phyloP scores from a whole-genome alignment of 2,329 filamentous ascomycete species.

The Fusarium sacchari region DNA sequence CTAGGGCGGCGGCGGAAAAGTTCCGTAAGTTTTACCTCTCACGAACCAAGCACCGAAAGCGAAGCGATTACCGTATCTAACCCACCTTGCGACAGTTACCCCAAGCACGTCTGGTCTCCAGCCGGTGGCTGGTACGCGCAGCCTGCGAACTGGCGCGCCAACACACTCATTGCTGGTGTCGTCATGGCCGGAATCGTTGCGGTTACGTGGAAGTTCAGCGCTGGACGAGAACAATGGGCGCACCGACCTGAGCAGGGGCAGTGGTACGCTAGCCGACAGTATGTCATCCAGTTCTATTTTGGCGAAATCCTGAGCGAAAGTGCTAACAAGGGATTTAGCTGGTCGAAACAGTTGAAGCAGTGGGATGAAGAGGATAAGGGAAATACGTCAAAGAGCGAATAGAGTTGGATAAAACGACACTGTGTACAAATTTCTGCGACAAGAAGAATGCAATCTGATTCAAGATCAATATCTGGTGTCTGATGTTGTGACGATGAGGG shows the following conservation, averaged over 20 bases:
- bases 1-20: conserved; percentile 79
- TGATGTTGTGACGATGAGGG: not conserved
- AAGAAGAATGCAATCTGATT: conserved; percentile 30
- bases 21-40: conserved; percentile 59
- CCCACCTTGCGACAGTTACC: conserved; percentile 70
- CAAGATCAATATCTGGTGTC: conserved; percentile 1
- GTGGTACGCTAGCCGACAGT: conserved; percentile 89
- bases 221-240: conserved; percentile 76
- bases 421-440: conserved; percentile 41
- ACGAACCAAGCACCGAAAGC: conserved; percentile 30
- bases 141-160: conserved; percentile 92
- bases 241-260: conserved; percentile 79
- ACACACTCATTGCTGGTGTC: conserved; percentile 81
- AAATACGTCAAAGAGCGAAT: conserved; percentile 44
- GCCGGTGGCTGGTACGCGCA: conserved; percentile 97
- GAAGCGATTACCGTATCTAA: conserved; percentile 27
- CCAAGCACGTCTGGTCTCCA: conserved; percentile 99
- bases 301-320: not conserved
- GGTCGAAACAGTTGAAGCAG: conserved; percentile 58
- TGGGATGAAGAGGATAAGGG: conserved; percentile 56
- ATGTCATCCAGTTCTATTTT: conserved; percentile 52
- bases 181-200: conserved; percentile 75
- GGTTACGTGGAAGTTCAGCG: conserved; percentile 76
- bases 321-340: conserved; percentile 48
- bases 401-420: conserved; percentile 25